Conservation (phyloP, 208 protist genomes). For the Crithidia thermophila region DNA sequence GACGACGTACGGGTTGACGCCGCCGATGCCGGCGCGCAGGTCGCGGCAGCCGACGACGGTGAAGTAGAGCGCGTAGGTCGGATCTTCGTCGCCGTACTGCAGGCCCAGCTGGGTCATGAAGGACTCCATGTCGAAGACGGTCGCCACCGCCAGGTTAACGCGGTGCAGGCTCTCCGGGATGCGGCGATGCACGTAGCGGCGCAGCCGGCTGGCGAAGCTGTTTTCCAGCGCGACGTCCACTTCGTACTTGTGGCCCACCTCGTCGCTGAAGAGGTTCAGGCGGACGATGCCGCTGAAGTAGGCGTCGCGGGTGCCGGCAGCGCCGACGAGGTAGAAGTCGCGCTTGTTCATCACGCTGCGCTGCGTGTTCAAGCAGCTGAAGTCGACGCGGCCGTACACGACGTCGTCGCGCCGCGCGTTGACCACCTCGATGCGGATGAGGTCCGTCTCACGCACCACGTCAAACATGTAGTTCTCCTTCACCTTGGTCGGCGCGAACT, state of each 20-base stretch:
- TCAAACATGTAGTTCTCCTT: constrained; percentile 74
- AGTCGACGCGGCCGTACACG: constrained; percentile 81
- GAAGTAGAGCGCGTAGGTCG: constrained; percentile 72
- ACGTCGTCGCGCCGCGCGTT: constrained; percentile 36
- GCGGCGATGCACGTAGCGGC: constrained; percentile 62
- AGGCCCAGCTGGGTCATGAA: constrained; percentile 72
- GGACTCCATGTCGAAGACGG: constrained; percentile 84
- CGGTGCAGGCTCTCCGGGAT: constrained; percentile 78
- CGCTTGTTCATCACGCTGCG: constrained; percentile 57
- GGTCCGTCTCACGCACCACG: constrained; percentile 81
- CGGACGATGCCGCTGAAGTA: constrained; percentile 78
- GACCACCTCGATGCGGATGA: constrained; percentile 78
- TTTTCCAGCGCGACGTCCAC: constrained; percentile 48
- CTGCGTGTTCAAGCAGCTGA: constrained; percentile 80
- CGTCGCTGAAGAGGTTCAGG: constrained; percentile 65
- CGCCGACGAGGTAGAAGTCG: constrained; percentile 65
- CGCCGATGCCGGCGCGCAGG: constrained; percentile 50
- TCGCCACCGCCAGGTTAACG: constrained; percentile 68
- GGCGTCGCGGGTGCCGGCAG: constrained; percentile 63
- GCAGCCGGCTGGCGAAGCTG: constrained; percentile 68
- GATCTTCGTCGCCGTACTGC: constrained; percentile 70
- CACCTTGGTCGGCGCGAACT: constrained; percentile 55
- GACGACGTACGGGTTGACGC: constrained; percentile 76
- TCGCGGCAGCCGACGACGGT: constrained; percentile 77
- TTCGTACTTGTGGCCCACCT: constrained; percentile 70